Evolutionary conservation across 768 basidiomycete genomes (phyloP).

Genomic region (Hebeloma cylindrosporum): DNA sequence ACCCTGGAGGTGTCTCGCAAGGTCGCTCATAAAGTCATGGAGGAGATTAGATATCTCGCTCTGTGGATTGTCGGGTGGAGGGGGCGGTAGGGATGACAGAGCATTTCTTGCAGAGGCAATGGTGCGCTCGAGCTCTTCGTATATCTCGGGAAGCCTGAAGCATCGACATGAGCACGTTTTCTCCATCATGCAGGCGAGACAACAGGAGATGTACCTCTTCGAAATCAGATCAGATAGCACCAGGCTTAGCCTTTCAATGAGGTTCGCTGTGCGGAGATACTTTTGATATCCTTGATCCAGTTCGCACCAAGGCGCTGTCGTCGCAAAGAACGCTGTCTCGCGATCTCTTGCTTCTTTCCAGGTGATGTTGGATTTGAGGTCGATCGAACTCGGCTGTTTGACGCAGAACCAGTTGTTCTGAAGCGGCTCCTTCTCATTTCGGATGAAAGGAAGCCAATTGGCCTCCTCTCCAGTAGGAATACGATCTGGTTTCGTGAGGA

Average conservation of each 20-base stretch:
- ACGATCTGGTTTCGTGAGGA: constrained; percentile 57
- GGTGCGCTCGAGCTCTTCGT: constrained; percentile 51
- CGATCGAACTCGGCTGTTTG: constrained; percentile 52
- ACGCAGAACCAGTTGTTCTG: constrained; percentile 62
- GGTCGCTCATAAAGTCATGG: constrained; percentile 43
- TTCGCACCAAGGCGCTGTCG: constrained; percentile 51
- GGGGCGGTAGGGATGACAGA: constrained; percentile 40
- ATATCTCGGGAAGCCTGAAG: constrained; percentile 61
- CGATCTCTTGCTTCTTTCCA: constrained; percentile 59
- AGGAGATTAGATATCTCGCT: constrained; percentile 55
- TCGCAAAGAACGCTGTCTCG: constrained; percentile 59
- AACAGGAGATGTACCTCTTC: constrained; percentile 44
- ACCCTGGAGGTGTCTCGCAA: constrained; percentile 50
- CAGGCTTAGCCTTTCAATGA: constrained; percentile 56
- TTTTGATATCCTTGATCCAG: constrained; percentile 50
- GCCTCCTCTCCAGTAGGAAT: constrained; percentile 49
- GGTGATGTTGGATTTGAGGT: constrained; percentile 49
- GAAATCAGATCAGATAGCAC: constrained; percentile 64
- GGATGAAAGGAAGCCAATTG: constrained; percentile 56
- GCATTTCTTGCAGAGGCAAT: constrained; percentile 38
- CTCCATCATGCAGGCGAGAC: constrained; percentile 31
- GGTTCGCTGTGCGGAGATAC: constrained; percentile 54
- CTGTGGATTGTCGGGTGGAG: constrained; percentile 55
- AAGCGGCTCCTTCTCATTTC: constrained; percentile 51
- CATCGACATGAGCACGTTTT: constrained; percentile 8